Conservation (phyloP, 768 basidiomycete genomes). For the Tricholoma furcatifolium region DNA sequence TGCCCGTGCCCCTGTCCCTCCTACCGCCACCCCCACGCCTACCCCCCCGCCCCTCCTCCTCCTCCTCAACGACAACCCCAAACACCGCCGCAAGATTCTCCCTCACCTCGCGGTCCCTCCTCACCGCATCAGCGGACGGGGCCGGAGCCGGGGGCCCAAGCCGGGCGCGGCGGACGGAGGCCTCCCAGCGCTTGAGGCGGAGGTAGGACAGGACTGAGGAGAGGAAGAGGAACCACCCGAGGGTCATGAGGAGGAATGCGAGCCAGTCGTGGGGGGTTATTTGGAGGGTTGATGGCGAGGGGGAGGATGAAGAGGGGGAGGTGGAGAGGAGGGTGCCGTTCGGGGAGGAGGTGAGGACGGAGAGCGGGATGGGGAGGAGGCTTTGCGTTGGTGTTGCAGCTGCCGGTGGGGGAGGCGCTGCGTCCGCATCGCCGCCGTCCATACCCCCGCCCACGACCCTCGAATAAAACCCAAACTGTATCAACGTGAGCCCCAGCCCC, state of each 20-base stretch:
- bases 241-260: constrained; percentile 87
- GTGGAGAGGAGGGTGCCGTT: too few relatives aligned
- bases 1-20: neutral
- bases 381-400: too few relatives aligned
- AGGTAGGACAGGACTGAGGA: constrained; percentile 81
- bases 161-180: constrained; percentile 53
- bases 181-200: constrained; percentile 85
- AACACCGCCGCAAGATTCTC: constrained; percentile 53
- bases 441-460: too few relatives aligned
- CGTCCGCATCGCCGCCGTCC: too few relatives aligned
- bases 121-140: constrained; percentile 43
- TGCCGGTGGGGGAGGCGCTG: too few relatives aligned
- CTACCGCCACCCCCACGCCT: neutral
- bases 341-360: too few relatives aligned
- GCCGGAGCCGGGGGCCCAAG: constrained; percentile 35
- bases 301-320: too few relatives aligned
- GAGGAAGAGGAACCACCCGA: constrained; percentile 92
- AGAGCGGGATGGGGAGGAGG: too few relatives aligned
- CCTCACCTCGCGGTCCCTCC: constrained; percentile 50
- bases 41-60: constrained; percentile 22
- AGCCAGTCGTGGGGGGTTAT: constrained; percentile 80
- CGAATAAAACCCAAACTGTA: constrained; percentile 89
- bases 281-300: constrained; percentile 17
- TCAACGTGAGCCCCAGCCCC: constrained; percentile 93
- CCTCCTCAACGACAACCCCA: constrained; percentile 38